Conservation (phyloP, 2,329 filamentous ascomycete species). For the Pyricularia grisea region DNA sequence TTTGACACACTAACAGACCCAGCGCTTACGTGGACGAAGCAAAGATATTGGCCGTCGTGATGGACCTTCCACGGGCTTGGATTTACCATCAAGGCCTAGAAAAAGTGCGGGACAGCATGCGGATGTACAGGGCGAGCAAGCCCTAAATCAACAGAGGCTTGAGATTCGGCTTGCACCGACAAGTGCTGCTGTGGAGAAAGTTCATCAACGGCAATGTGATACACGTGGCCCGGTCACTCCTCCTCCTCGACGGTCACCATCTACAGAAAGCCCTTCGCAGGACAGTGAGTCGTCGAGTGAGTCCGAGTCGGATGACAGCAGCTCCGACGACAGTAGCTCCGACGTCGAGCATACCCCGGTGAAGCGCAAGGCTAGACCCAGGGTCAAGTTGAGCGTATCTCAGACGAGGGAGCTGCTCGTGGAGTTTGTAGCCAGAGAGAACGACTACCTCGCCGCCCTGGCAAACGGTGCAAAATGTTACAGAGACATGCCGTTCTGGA, state of each 20-base stretch:
- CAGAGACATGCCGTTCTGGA: constrained; percentile 1
- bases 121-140: not conserved
- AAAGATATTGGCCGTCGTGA: not conserved
- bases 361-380: not conserved
- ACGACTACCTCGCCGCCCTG: not conserved
- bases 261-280: not conserved
- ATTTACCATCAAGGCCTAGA: not conserved
- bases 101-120: not conserved
- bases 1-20: not conserved
- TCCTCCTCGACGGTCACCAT: not conserved
- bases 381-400: not conserved
- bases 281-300: not conserved
- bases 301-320: not conserved
- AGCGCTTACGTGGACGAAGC: not conserved
- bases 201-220: not conserved
- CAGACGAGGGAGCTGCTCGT: not conserved
- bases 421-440: not conserved
- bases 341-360: not conserved
- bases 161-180: not conserved
- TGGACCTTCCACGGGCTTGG: too few relatives aligned
- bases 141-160: not conserved
- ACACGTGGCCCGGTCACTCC: not conserved
- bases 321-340: not conserved
- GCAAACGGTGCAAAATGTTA: not conserved
- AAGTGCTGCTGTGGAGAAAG: not conserved